Evolutionary conservation across 768 basidiomycete genomes (phyloP), one percentile per base, ranked within the genome.

Genomic region (Amanita molliuscula): DNA sequence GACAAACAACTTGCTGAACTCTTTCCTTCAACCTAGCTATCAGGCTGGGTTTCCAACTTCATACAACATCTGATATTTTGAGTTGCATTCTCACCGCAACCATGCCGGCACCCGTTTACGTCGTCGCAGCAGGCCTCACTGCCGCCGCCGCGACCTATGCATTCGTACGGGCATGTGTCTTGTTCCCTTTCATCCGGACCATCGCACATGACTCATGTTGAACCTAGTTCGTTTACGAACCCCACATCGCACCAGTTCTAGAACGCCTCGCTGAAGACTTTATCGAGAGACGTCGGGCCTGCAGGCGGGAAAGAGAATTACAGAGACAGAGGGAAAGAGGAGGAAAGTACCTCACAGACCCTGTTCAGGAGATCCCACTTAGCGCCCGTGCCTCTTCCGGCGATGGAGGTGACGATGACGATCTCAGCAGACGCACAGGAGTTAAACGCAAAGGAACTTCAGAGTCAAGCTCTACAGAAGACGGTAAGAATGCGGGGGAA

Each of bases 161-260:
- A 8, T 44, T 44, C 28, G 42, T 44, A 4, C 26, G 26, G n/a
- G 42, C n/a, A 26, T 5, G 42, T 44, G 13, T 9, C 25, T 11
- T 6, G 15, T 26, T 9, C 31, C 7, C 21, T 33, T 35, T 34
- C 10, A n/a, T n/a, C 33, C 45, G 7, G 3, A 20, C 16, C n/a
- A 15, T 35, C 33, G 3, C 1, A 8, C 16, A 16, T n/a, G n/a
- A 31, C 42, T 44, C 26, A 25, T 23, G 5, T 25, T 2, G 10
- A 18, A 37, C 6, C n/a, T 20, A 48, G 47, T 48, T 36, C n/a
- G 25, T 48, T 25, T 48, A 48, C 34, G 47, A 48, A 40, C 47
- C 47, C 7, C 47, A 48, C 25, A 36, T 48, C 33, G 47, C 47
- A 15, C 47, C 47, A 28, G 47, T 23, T n/a, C 47, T 48, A 35